These are phyloP conservation scores for Adansonia madagascariensis DNA, from an alignment of 441 rosid genomes.

Conservation along the genomic window DNA sequence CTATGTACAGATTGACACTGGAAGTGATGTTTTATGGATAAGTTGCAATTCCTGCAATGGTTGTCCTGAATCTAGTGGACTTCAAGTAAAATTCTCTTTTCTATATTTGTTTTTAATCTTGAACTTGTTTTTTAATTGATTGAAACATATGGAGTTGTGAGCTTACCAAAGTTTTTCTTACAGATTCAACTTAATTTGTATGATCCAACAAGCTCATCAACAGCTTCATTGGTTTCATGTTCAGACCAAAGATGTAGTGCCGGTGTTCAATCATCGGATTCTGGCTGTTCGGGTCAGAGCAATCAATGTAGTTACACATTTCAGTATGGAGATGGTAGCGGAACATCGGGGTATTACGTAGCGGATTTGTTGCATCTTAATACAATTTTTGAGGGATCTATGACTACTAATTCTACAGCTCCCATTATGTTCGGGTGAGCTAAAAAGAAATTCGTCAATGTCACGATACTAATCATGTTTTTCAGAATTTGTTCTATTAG, in stretches of 20 bases:
- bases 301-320: constrained; percentile 73
- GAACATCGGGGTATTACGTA: constrained; percentile 82
- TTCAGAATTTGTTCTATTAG: constrained; percentile 22
- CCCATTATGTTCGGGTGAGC: constrained; percentile 84
- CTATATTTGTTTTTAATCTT: not conserved
- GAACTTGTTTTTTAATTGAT: not conserved
- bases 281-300: constrained; percentile 60
- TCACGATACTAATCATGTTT: not conserved
- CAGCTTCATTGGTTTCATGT: constrained; percentile 53
- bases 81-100: constrained; percentile 51
- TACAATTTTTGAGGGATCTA: constrained; percentile 46
- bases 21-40: constrained; percentile 97
- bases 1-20: constrained; percentile 92
- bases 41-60: constrained; percentile 82
- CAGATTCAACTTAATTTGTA: constrained; percentile 79
- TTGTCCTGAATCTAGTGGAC: constrained; percentile 83
- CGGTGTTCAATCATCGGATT: constrained; percentile 44
- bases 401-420: constrained; percentile 59
- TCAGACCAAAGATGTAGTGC: constrained; percentile 51
- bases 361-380: constrained; percentile 65
- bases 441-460: constrained; percentile 21
- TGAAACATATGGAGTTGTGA: constrained; percentile 9
- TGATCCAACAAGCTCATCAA: constrained; percentile 75
- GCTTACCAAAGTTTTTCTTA: constrained; percentile 20
- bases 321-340: constrained; percentile 94